Base-by-base conservation (phyloP, 257 asterid genomes). In the Marsdenia floribunda region DNA sequence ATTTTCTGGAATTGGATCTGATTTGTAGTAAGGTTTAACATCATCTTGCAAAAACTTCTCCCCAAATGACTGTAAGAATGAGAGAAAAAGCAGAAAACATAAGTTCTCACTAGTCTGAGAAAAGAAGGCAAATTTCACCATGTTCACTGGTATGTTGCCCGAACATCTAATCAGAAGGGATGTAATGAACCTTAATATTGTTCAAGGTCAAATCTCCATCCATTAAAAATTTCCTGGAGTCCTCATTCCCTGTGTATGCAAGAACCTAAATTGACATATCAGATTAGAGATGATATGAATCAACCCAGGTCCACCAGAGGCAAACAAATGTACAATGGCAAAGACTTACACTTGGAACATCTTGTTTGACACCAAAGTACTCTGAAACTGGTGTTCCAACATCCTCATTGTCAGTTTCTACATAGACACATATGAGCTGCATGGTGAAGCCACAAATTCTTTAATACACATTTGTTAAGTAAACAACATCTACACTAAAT, bases 221-320 rank as follows among this genome's bases (percentile, higher is more conserved):
- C 84, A 92, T 79, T 68, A 87, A 21, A 80, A 92, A 94, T 78
- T 94, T 94, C 78, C 95, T 85, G 67, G 88, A 81, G 83, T 94
- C 98, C 57, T 92, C 98, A 54, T 94, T 94, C 63, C 98, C 98
- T 14, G 98, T 92, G 80, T 88, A 94, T 70, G 93, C 97, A 24
- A 94, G 90, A 82, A 94, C 92, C 97, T 93, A 82, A 82, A 82
- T 64, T 53, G 79, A 40, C 77, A 54, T 69, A 47, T 68, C 73
- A 71, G 68, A 44, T 66, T 74, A 55, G 58, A 74, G 55, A 46
- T 37, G 49, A 58, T n/a, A n/a, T 33, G 50, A 75, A 73, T 60
- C 42, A 24, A 18, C 2, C 19, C 16, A 12, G 8, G 21, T 29
- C 16, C 47, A 42, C 29, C 14, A 29, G 60, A 61, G 29, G n/a